Conservation (phyloP, 768 basidiomycete genomes). For the Boletus fagicola region DNA sequence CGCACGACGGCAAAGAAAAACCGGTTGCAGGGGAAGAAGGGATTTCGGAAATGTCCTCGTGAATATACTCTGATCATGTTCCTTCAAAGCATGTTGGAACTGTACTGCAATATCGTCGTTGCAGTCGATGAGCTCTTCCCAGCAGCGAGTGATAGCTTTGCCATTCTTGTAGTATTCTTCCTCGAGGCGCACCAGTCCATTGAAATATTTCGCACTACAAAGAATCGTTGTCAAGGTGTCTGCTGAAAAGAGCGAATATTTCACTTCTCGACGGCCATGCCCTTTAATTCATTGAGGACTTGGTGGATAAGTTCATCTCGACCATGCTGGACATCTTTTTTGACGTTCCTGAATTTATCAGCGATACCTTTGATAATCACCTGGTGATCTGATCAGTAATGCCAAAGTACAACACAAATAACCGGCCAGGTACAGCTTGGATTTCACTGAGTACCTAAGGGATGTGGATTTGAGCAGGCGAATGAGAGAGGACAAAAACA, state of each 20-base stretch:
- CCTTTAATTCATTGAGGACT: slow-evolving; percentile 43
- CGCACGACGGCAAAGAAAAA: slow-evolving; percentile 5
- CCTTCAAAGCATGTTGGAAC: slow-evolving; percentile 41
- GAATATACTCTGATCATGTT: slow-evolving; percentile 48
- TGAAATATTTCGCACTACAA: slow-evolving; percentile 49
- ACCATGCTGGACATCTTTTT: slow-evolving; percentile 43
- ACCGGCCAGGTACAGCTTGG: slow-evolving; percentile 36
- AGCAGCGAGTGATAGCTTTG: slow-evolving; percentile 37
- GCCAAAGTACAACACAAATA: neutral
- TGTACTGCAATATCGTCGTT: slow-evolving; percentile 36
- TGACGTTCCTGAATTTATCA: slow-evolving; percentile 47
- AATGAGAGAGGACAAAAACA: neutral
- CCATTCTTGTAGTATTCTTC: slow-evolving; percentile 48
- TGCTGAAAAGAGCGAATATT: neutral
- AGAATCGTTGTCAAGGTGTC: slow-evolving; percentile 2
- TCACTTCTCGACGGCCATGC: slow-evolving; percentile 38
- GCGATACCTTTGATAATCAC: slow-evolving; percentile 48
- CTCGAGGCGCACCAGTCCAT: slow-evolving; percentile 54
- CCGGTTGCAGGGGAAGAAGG: slow-evolving; percentile 37
- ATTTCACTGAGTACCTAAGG: slow-evolving; percentile 51
- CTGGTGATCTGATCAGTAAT: slow-evolving; percentile 34
- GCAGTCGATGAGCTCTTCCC: slow-evolving; percentile 44
- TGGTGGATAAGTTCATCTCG: slow-evolving; percentile 47
- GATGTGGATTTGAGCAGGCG: neutral
- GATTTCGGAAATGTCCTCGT: slow-evolving; percentile 50